phyloP scores from a whole-genome alignment of 345 rosid species.

The Lepidium sativum region DNA sequence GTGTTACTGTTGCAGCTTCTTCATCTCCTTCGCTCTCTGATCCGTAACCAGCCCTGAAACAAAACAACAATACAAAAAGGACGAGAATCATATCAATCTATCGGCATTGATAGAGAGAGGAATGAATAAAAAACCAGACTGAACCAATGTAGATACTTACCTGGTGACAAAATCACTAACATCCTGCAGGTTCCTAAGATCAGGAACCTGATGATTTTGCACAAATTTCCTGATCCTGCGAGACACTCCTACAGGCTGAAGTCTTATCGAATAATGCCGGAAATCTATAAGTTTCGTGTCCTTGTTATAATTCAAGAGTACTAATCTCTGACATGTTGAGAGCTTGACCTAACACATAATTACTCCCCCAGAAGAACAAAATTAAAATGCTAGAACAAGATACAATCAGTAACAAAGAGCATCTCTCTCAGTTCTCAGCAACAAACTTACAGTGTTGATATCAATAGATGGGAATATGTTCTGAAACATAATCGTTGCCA shows the following conservation, averaged over 20 bases:
- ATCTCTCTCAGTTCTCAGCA: not conserved
- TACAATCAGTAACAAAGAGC: not conserved
- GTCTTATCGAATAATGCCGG: slow-evolving; percentile 81
- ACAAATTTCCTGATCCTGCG: slow-evolving; percentile 83
- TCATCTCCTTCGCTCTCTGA: slow-evolving; percentile 97
- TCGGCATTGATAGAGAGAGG: not conserved
- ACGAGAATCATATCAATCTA: not conserved
- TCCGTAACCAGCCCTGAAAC: slow-evolving; percentile 76
- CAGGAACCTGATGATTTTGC: slow-evolving; percentile 79
- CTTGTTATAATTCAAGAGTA: slow-evolving; percentile 80
- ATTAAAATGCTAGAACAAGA: slow-evolving; percentile 1
- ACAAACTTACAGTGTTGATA: slow-evolving; percentile 68
- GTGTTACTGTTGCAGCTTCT: slow-evolving; percentile 85
- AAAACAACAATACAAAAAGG: not conserved
- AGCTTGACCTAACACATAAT: slow-evolving; percentile 72
- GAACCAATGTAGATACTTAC: slow-evolving; percentile 36
- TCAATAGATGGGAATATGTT: slow-evolving; percentile 93
- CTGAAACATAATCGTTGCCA: slow-evolving; percentile 84
- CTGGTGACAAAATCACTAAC: slow-evolving; percentile 86
- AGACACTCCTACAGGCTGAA: slow-evolving; percentile 83
- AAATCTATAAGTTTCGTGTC: slow-evolving; percentile 83
- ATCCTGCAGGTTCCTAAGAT: slow-evolving; percentile 81
- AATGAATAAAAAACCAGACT: not conserved
- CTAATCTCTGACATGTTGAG: slow-evolving; percentile 86
- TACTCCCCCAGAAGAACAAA: slow-evolving; percentile 9